phyloP scores from a whole-genome alignment of 345 rosid species.

The Pistacia integerrima region DNA sequence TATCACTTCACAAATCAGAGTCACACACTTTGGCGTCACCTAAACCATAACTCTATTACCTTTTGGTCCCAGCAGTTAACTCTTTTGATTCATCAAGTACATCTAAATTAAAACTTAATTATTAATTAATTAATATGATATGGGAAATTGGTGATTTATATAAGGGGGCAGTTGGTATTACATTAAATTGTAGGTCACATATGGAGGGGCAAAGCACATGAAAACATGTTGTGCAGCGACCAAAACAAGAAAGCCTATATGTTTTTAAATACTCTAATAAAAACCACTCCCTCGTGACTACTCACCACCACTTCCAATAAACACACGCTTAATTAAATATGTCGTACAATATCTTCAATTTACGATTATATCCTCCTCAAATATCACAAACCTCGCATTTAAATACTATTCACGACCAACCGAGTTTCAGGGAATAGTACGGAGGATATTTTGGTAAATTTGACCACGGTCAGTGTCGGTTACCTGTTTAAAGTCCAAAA shows the following conservation, averaged over 20 bases:
- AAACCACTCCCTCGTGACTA: neutral
- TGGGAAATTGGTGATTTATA: too few relatives aligned
- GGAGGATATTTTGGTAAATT: conserved; percentile 18
- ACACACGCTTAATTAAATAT: neutral
- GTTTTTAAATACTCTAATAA: neutral
- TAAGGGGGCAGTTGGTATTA: too few relatives aligned
- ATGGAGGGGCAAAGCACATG: too few relatives aligned
- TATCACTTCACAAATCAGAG: neutral
- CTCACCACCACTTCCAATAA: neutral
- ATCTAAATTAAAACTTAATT: too few relatives aligned
- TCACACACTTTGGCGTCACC: too few relatives aligned
- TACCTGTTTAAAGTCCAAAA: conserved; percentile 21
- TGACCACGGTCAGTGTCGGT: conserved; percentile 28
- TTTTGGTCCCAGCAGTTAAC: too few relatives aligned
- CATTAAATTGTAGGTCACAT: too few relatives aligned
- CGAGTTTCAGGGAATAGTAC: neutral
- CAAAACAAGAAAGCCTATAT: neutral
- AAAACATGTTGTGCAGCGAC: neutral
- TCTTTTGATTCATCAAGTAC: too few relatives aligned
- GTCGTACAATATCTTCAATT: neutral
- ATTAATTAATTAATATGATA: too few relatives aligned
- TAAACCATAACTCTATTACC: too few relatives aligned
- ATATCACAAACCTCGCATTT: neutral
- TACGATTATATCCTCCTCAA: neutral
- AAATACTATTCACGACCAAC: neutral